Base-by-base conservation (phyloP, 176 grass and related monocot genomes). In the Phoenix roebelenii region DNA sequence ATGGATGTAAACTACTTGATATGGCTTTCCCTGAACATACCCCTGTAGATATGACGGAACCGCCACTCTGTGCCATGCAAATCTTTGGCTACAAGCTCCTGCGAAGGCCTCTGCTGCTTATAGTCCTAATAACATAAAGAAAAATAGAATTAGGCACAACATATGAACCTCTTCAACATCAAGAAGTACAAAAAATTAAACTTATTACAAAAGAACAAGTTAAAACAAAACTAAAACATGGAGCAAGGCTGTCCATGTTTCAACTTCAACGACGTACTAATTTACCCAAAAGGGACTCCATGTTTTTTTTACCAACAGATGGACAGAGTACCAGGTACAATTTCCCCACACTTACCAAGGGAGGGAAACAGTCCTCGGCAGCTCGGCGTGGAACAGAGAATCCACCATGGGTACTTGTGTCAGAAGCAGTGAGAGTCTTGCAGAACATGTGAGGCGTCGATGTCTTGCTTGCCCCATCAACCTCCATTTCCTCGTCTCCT, bases 381-480 rank as follows among this genome's bases (percentile, higher is more conserved):
- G 94, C 94, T 52, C 94, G 84, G 19, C 94, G 94, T 74, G 94
- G 94, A 63, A 98, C 94, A 51, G 94, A 98, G 88, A 98, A 98
- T 3, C 94, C 94, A 54, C 94, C 94, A 19, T 98, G 94, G 0
- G 88, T 93, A 60, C 94, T 98, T 3, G 94, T 98, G 77, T 98
- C 94, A 18, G 94, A 98, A 66, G 94, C 94, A 5, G 94, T 98
- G 15, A 98, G 76, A 0, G 94, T 98, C 81, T 98, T 98, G 80
- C 94, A 98, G 65, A 98, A 98, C 94, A 98, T 98, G 61, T 98
- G 94, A 24, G 80, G 76, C 66, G 80, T 92, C 18, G 66, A 15
- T 15, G 94, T 52, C 60, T 76, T 89, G 59, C 51, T 83, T 58
- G 80, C 69, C 18, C 59, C 79, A 54, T 86, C 84, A 19, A 52